Conservation (phyloP, 495 filamentous ascomycete genomes). For the Annulohypoxylon nitens region DNA sequence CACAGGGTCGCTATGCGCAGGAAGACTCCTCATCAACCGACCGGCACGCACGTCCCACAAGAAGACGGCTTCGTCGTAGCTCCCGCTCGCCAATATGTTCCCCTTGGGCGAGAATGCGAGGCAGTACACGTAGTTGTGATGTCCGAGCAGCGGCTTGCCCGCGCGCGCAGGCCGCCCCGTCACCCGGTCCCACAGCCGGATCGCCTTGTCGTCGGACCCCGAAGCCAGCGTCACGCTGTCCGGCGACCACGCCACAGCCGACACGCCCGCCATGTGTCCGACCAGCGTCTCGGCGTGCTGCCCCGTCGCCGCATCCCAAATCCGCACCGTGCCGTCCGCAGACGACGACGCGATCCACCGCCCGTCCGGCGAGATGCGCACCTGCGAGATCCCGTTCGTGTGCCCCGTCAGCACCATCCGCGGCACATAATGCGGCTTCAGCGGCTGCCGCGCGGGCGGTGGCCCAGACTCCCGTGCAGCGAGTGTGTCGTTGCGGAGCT, state of each 20-base stretch:
- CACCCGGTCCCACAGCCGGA: slow-evolving; percentile 88
- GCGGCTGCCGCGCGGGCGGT: slow-evolving; percentile 39
- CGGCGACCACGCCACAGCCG: slow-evolving; percentile 89
- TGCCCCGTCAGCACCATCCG: slow-evolving; percentile 74
- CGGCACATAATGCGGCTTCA: slow-evolving; percentile 55
- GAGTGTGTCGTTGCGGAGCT: slow-evolving; percentile 14
- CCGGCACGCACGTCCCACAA: slow-evolving; percentile 94
- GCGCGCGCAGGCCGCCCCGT: slow-evolving; percentile 75
- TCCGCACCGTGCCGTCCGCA: slow-evolving; percentile 87
- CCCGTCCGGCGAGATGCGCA: slow-evolving; percentile 91
- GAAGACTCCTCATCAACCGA: slow-evolving; percentile 85
- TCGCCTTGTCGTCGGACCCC: slow-evolving; percentile 95
- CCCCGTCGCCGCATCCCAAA: slow-evolving; percentile 87
- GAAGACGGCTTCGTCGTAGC: slow-evolving; percentile 97
- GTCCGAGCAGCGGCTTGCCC: slow-evolving; percentile 76
- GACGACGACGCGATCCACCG: slow-evolving; percentile 90
- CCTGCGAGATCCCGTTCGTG: slow-evolving; percentile 80
- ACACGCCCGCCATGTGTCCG: slow-evolving; percentile 92
- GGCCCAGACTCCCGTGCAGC: slow-evolving; percentile 18
- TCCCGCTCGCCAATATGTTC: slow-evolving; percentile 93
- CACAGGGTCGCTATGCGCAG: slow-evolving; percentile 95
- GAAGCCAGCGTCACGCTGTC: slow-evolving; percentile 88
- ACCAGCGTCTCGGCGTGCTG: slow-evolving; percentile 87
- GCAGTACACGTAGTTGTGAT: slow-evolving; percentile 95
- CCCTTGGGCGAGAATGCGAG: slow-evolving; percentile 96